Evolutionary conservation across 768 basidiomycete species (phyloP).

Genomic region (Phylloporus sp.): DNA sequence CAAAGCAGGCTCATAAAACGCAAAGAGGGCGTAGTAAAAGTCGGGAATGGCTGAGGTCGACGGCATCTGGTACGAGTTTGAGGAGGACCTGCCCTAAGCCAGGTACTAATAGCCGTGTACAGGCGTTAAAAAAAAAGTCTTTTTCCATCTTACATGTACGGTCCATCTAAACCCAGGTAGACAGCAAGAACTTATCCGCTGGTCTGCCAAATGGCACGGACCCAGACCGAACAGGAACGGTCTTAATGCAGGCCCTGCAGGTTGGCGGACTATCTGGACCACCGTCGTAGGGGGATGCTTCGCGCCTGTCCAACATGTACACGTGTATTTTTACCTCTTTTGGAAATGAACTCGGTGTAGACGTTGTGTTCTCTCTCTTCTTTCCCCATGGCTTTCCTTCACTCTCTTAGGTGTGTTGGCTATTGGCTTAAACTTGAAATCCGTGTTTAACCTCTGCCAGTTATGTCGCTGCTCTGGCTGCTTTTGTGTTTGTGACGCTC

Average conservation of each 20-base stretch:
- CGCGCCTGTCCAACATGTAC: constrained; percentile 40
- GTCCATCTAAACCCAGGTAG: constrained; percentile 70
- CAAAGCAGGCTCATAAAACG: constrained; percentile 68
- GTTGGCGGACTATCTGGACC: not conserved
- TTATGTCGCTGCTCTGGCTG: constrained; percentile 72
- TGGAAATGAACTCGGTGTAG: not conserved
- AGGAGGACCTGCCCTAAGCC: constrained; percentile 27
- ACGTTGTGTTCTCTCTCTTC: not conserved
- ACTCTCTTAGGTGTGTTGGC: constrained; percentile 53
- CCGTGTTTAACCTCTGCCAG: constrained; percentile 30
- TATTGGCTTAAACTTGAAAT: constrained; percentile 2
- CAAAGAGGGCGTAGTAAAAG: constrained; percentile 72
- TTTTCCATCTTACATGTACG: constrained; percentile 48
- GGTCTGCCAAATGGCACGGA: constrained; percentile 75
- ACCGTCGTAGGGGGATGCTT: constrained; percentile 34
- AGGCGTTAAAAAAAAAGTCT: not conserved
- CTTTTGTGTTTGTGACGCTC: constrained; percentile 87
- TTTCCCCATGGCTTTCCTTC: constrained; percentile 49
- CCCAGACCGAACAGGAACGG: constrained; percentile 58
- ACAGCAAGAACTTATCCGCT: constrained; percentile 38
- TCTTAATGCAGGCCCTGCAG: constrained; percentile 62
- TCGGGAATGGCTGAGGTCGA: constrained; percentile 62
- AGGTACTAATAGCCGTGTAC: not conserved
- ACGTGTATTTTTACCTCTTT: not conserved
- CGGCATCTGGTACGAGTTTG: constrained; percentile 31